Evolutionary conservation across 805 yeast species (phyloP), one percentile per base, ranked within the genome.

Genomic region (Vanderwaltozyma tropicalis): DNA sequence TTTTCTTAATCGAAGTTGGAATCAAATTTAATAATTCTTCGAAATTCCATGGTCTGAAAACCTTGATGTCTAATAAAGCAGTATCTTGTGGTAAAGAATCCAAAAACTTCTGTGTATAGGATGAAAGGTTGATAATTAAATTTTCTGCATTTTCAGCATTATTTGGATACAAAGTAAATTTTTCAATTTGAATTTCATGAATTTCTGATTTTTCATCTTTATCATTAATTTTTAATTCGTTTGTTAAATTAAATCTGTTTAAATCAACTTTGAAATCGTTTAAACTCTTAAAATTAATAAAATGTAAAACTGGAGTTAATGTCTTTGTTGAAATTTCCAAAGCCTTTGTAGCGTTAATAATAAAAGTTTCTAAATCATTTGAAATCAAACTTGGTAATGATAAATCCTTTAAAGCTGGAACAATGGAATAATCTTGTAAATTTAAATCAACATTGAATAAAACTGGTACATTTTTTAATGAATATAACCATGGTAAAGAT

Each of bases 361-460:
- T 59, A 9, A 80, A 66, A 43, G 80, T 85, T 24, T 63, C 54
- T 5, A 70, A 55, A 28, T 67, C 62, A 49, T 74, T 77, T n/a
- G 95, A 83, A 39, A 87, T 71, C 44, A 88, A 58, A 18, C 80
- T 66, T 6, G 76, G 71, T 47, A 68, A 71, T 13, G 76, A 76
- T 29, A 80, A 64, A 56, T 84, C 89, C 53, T 88, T 77, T 47
- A 82, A 66, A 7, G 85, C 71, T n/a, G 89, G 66, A 20, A 85
- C 71, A 13, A 73, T 63, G 20, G 82, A 75, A 60, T 68, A 84
- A 56, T 87, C 95, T 44, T 69, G 68, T 38, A 67, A 57, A n/a
- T 66, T 43, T 35, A 81, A 56, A 41, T 74, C 72, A 27, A 77
- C 76, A 50, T 78, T 82, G 38, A 81, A 59, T n/a, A 80, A 78